Base-by-base conservation (phyloP, 768 basidiomycete species). In the Kockovaella imperatae region DNA sequence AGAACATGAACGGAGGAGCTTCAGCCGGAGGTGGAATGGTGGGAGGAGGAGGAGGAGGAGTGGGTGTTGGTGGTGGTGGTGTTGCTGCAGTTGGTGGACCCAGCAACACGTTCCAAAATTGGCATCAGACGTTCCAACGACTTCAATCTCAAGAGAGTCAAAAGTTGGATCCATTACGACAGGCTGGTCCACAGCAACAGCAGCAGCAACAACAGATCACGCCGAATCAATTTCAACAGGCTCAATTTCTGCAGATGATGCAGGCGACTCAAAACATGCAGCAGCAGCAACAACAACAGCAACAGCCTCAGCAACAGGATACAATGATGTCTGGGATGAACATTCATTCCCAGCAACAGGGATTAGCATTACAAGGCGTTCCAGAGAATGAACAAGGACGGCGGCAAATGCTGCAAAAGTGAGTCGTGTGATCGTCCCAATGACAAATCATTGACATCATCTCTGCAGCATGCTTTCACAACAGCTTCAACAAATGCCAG, bases 311-410 rank as follows among this genome's bases (percentile, higher is more conserved):
- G 36, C 14, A 29, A 2, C 41, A 23, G 41, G 8, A 20, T 11
- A 26, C 10, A 8, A 39, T 39, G 13, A 11, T 13, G 36, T 13
- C 10, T 20, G 50, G 50, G 14, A 20, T 54, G 23, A 54, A 52
- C 25, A 42, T 57, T 26, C 56, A 57, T 35, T 55, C 56, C 5
- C 59, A 56, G 24, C 58, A 60, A 32, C 55, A 57, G 38, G 58
- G 58, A 2, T 35, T 51, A 25, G 39, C 29, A 17, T 17, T 40
- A 7, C 35, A 15, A 10, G 47, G 26, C 2, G 45, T 42, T 42
- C 40, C 40, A 11, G 42, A 41, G 8, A 42, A 28, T 1, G 59
- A 61, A 31, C 44, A 51, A 23, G 55, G 52, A 7, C 32, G 59
- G 17, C 23, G 59, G 17, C 36, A 52, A 36, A 44, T 52, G 35